Evolutionary conservation across 805 yeast species (phyloP).

Genomic region (Cyberlindnera xishuangbannaensis): DNA sequence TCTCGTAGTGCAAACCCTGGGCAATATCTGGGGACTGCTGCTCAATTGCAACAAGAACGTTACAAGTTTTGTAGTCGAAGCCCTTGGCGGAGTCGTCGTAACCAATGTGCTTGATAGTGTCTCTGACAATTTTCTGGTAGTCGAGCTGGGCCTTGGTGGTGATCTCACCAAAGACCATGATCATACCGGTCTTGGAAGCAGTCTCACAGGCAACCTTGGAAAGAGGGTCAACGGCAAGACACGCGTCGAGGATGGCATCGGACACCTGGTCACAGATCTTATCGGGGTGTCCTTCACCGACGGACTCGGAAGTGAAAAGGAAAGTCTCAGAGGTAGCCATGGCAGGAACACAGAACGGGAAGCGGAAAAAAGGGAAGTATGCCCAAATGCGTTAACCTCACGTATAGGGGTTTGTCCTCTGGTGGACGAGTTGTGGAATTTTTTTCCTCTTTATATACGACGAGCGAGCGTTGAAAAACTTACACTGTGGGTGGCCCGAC

Average conservation of each 20-base stretch:
- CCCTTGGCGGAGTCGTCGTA: constrained; percentile 95
- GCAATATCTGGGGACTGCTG: constrained; percentile 99
- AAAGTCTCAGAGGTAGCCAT: constrained; percentile 36
- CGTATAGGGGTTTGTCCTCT: too few relatives aligned
- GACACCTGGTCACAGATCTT: constrained; percentile 98
- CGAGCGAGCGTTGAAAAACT: background rate
- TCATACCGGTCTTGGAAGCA: constrained; percentile 98
- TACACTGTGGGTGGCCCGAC: background rate
- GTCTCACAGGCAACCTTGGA: constrained; percentile 99
- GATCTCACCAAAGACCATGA: constrained; percentile 98
- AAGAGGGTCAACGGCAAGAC: constrained; percentile 90
- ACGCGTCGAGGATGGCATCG: constrained; percentile 97
- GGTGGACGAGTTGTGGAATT: constrained; percentile 2
- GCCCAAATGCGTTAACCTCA: too few relatives aligned
- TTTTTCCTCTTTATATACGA: constrained; percentile 1
- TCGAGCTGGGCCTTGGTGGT: constrained; percentile 94
- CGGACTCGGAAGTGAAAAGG: constrained; percentile 80
- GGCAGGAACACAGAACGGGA: too few relatives aligned
- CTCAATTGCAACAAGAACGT: constrained; percentile 97
- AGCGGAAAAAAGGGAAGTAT: too few relatives aligned
- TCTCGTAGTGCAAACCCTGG: constrained; percentile 96
- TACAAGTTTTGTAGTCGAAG: constrained; percentile 98
- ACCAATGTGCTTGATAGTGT: constrained; percentile 97
- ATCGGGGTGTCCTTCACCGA: constrained; percentile 94
- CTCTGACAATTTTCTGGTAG: constrained; percentile 96